Base-by-base conservation (phyloP, 768 basidiomycete species). In the Termitomyces sp. region DNA sequence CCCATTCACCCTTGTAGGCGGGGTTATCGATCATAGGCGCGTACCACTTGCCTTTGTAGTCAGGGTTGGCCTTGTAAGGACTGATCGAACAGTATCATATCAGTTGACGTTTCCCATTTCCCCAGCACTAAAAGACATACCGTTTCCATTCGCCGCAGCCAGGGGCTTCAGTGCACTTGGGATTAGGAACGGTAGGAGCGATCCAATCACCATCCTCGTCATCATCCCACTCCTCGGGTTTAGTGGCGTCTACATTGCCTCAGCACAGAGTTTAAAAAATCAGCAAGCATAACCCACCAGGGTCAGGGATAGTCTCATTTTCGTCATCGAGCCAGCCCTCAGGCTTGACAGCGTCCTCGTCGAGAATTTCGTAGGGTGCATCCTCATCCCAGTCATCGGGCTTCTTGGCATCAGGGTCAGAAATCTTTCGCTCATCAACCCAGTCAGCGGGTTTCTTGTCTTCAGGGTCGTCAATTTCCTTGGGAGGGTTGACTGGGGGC, bases 131-230 rank as follows among this genome's bases (percentile, higher is more conserved):
- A 15, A 10, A 15, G 8, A 65, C 77, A 35, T 68, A 90, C 85
- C 82, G 83, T 68, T 85, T 86, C 96, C 96, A 99, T 71, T 87
- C 85, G 66, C 97, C 97, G 66, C 97, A 99, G 28, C 97, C 97
- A 64, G 93, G 83, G 58, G 84, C 95, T 54, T 85, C 88, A 60
- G 83, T 77, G 68, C 97, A 98, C 68, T 84, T 88, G 59, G 96
- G 91, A 81, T 99, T 99, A 56, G 80, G 72, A 54, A 98, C 77
- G 54, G 84, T 84, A 30, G 97, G 95, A 7, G 95, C 81, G 60
- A 98, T 83, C 94, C 94, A 99, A 68, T 98, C 96, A 70, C 97
- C 97, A 63, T 99, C 96, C 69, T 98, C 97, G 68, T 98, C 97
- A 64, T 98, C 96, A 65, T 97, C 94, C 97, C 97, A 99, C 71